Conservation (phyloP, 164 flowering plant genomes). For the Vitis labrusca region DNA sequence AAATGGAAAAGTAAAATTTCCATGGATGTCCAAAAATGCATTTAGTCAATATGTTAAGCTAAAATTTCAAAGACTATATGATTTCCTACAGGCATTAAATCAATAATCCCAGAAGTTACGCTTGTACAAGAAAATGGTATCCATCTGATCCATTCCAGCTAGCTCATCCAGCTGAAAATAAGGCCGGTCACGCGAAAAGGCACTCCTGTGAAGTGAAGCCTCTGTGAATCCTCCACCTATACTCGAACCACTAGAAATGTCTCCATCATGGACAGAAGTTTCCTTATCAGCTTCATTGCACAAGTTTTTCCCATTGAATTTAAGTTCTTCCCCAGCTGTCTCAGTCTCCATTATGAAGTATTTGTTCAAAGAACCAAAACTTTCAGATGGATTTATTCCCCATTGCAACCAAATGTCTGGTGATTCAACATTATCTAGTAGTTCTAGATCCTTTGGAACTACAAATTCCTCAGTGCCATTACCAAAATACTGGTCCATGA, state of each 20-base stretch:
- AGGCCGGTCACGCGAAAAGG: slow-evolving; percentile 13
- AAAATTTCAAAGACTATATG: slow-evolving; percentile 20
- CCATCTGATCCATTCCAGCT: slow-evolving; percentile 25
- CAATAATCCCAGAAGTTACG: slow-evolving; percentile 42
- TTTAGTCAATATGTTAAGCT: neutral
- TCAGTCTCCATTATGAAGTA: slow-evolving; percentile 6
- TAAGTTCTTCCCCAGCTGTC: slow-evolving; percentile 10
- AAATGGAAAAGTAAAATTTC: slow-evolving; percentile 8
- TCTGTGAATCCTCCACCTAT: slow-evolving; percentile 16
- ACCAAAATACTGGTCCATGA: slow-evolving; percentile 25
- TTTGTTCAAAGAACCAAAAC: slow-evolving; percentile 4
- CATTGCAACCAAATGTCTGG: slow-evolving; percentile 27
- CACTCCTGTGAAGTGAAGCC: slow-evolving; percentile 12
- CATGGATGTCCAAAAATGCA: slow-evolving; percentile 9
- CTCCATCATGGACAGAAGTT: slow-evolving; percentile 3
- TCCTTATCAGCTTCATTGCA: slow-evolving; percentile 19
- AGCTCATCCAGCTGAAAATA: slow-evolving; percentile 32
- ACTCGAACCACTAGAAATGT: slow-evolving; percentile 15
- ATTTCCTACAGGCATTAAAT: slow-evolving; percentile 32
- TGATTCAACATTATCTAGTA: slow-evolving; percentile 21
- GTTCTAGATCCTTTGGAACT: slow-evolving; percentile 22
- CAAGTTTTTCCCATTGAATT: slow-evolving; percentile 8
- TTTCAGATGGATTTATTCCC: slow-evolving; percentile 11
- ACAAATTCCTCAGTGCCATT: slow-evolving; percentile 16
- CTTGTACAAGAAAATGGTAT: slow-evolving; percentile 55